Evolutionary conservation across 2,329 filamentous ascomycete species (phyloP).

Genomic region (Neurospora sp.): DNA sequence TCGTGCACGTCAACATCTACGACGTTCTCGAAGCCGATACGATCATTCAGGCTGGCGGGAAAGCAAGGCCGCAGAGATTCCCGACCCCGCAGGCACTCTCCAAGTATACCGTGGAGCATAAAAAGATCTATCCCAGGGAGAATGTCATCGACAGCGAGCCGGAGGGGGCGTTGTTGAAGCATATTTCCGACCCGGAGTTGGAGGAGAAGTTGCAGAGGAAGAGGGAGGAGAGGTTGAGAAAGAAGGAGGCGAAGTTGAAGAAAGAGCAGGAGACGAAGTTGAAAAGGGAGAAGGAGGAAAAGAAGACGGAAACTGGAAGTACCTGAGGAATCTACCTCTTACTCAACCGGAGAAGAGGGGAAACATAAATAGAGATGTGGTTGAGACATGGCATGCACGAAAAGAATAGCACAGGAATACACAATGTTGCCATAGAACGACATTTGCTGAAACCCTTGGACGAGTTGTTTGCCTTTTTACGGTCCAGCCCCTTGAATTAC

Average conservation of each 20-base stretch:
- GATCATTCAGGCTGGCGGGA: background rate
- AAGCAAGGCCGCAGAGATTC: background rate
- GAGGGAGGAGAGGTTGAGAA: background rate
- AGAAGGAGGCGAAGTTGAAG: background rate
- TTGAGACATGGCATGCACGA: no score
- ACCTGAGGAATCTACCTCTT: background rate
- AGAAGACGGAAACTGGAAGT: background rate
- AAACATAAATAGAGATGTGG: no score
- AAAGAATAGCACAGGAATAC: background rate
- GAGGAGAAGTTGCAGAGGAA: background rate
- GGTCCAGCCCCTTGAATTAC: background rate
- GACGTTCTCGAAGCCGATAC: background rate
- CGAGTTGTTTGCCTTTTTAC: fast-evolving
- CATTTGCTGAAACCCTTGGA: background rate
- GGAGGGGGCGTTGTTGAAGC: background rate
- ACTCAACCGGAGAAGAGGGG: background rate
- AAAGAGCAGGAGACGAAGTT: background rate
- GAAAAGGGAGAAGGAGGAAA: background rate
- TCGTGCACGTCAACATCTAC: background rate
- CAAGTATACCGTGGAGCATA: background rate
- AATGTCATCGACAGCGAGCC: no score
- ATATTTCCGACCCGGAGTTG: fast-evolving
- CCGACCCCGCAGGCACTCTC: fast-evolving
- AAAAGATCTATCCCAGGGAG: background rate
- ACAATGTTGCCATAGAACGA: fast-evolving